These are phyloP conservation scores for Calocybe gambosa DNA, from an alignment of 1,284 basidiomycete genomes.

Conservation along the genomic window DNA sequence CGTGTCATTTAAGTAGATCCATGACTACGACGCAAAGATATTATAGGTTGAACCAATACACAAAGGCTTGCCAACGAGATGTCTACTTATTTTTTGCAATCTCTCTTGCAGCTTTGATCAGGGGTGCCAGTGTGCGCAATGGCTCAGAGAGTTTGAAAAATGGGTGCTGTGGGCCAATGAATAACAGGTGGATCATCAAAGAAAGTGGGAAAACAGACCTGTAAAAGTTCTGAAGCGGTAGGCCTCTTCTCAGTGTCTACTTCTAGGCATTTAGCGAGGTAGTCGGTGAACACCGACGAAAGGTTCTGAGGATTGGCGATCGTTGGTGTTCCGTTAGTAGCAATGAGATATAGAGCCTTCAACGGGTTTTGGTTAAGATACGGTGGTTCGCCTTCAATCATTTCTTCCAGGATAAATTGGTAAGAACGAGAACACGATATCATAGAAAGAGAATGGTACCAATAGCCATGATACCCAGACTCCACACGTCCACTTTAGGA, in stretches of 20 bases:
- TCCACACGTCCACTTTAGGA: constrained; percentile 98
- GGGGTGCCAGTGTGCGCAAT: constrained; percentile 77
- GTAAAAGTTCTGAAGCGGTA: constrained; percentile 77
- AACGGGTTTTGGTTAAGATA: constrained; percentile 97
- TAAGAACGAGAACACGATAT: constrained; percentile 5
- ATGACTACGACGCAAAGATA: not conserved
- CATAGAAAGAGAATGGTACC: constrained; percentile 42
- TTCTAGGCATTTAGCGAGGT: constrained; percentile 85
- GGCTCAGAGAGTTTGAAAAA: constrained; percentile 89
- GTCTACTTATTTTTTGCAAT: constrained; percentile 63
- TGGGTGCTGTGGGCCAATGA: constrained; percentile 50
- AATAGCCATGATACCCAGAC: constrained; percentile 97
- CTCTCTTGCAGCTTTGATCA: constrained; percentile 92
- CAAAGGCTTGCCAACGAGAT: not conserved
- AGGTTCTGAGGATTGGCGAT: constrained; percentile 94
- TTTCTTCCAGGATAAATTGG: constrained; percentile 53
- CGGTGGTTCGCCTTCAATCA: constrained; percentile 99
- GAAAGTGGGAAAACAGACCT: constrained; percentile 47
- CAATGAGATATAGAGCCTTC: constrained; percentile 93
- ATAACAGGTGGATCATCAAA: not conserved
- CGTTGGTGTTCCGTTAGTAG: constrained; percentile 96
- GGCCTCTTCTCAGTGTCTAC: constrained; percentile 94
- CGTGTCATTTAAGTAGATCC: constrained; percentile 7
- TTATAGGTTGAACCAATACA: not conserved
- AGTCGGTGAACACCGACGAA: constrained; percentile 84